phyloP scores from a whole-genome alignment of 352 stramenopile genomes.

The Phytophthora lateralis region DNA sequence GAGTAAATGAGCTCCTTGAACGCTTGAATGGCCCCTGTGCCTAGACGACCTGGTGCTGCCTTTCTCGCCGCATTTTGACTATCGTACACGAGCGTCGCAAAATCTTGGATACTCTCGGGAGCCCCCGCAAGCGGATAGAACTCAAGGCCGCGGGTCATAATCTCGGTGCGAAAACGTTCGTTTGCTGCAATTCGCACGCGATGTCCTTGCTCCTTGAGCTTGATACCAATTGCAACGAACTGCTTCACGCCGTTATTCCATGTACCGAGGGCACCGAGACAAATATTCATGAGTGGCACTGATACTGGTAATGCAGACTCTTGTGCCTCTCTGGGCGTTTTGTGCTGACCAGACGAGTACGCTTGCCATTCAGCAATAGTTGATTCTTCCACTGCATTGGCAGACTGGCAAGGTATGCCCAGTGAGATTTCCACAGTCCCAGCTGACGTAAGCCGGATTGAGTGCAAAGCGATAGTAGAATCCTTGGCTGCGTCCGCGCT shows the following conservation, averaged over 20 bases:
- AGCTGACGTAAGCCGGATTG: neutral
- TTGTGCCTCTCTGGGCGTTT: neutral
- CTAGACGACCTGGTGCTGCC: conserved; percentile 2
- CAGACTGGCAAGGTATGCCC: conserved; percentile 2
- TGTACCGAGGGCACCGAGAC: conserved; percentile 37
- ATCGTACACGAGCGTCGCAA: conserved; percentile 14
- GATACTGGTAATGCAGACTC: neutral
- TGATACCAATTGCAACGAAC: conserved; percentile 53
- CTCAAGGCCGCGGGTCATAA: conserved; percentile 42
- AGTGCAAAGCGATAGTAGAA: conserved; percentile 7
- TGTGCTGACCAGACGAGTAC: conserved; percentile 3
- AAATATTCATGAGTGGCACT: conserved; percentile 38
- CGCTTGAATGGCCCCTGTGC: conserved; percentile 10
- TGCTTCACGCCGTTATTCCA: conserved; percentile 49
- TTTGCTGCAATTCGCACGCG: conserved; percentile 79
- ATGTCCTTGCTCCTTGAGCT: conserved; percentile 63
- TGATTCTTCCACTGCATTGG: conserved; percentile 2
- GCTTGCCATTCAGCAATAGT: conserved; percentile 20
- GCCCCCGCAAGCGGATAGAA: conserved; percentile 39
- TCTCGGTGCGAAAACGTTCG: conserved; percentile 51
- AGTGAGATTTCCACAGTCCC: conserved; percentile 15
- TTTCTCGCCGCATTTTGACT: conserved; percentile 1
- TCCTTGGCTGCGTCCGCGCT: neutral
- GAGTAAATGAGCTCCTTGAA: conserved; percentile 45
- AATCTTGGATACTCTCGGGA: conserved; percentile 22